Evolutionary conservation across 371 early-diverging fungal species (phyloP).

Genomic region (Mucor saturninus): DNA sequence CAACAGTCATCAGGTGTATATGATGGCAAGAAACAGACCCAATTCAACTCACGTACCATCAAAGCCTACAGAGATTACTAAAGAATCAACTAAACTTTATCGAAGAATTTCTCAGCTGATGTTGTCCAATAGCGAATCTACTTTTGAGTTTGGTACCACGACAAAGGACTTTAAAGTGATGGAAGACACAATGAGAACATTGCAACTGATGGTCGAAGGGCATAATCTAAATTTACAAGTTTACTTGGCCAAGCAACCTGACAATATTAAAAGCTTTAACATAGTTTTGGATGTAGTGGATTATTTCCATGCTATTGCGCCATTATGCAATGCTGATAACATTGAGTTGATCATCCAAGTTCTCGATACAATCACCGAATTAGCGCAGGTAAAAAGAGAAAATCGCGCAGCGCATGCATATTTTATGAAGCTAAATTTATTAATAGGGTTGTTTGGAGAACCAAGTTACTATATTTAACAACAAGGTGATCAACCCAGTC

Average conservation of each 20-base stretch:
- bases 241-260: constrained; percentile 57
- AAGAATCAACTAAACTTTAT: background rate
- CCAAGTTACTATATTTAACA: constrained; percentile 55
- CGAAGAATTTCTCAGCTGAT: constrained; percentile 29
- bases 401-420: background rate
- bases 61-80: background rate
- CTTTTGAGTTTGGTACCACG: constrained; percentile 31
- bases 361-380: constrained; percentile 61
- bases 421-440: background rate
- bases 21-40: background rate
- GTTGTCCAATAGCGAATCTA: constrained; percentile 29
- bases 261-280: constrained; percentile 64
- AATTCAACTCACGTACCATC: background rate
- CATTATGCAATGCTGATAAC: constrained; percentile 44
- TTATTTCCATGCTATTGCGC: constrained; percentile 57
- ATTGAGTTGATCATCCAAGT: constrained; percentile 59
- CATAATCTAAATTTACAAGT: constrained; percentile 60
- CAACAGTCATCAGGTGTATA: background rate
- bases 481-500: constrained; percentile 58
- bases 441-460: constrained; percentile 40
- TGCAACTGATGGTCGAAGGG: constrained; percentile 64
- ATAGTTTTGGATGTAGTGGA: constrained; percentile 60
- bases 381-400: constrained; percentile 45
- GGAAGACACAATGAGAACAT: constrained; percentile 54
- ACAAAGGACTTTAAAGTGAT: constrained; percentile 46